Evolutionary conservation across 768 basidiomycete genomes (phyloP), one percentile per base, ranked within the genome.

Genomic region (Scleroderma bovista): DNA sequence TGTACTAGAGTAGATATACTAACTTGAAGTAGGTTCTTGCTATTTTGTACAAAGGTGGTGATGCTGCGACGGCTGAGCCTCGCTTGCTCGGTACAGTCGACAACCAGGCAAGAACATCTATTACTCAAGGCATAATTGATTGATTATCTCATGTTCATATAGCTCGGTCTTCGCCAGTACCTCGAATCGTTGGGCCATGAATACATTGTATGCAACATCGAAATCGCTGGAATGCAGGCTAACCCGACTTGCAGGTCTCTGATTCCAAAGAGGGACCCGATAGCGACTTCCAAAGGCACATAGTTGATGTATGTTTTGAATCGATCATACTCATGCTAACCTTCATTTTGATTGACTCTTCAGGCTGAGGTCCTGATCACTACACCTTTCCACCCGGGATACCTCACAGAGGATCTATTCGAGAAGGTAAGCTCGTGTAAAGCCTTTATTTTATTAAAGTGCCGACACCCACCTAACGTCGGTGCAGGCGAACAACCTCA

Each of bases 341-440:
- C 36, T 50, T 50, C 33, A 51, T 51, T 15, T 47, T 39, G 46
- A 44, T 47, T 49, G 33, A 47, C 26, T 9, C 26, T 29, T 49
- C 59, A 88, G 84, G 83, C 85, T 41, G 88, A 89, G 65, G 78
- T 89, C 50, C 65, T 88, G 61, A 89, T 88, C 64, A 88, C 88
- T 2, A 89, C 88, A 5, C 87, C 88, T 5, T 90, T 91, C 81
- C 88, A 91, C 66, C 88, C 88, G 49, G 88, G 83, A 56, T 91
- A 90, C 66, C 77, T 91, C 52, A 91, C 88, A 2, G 76, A 73
- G 33, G 86, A 87, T 0, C 72, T 89, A 48, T 61, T 89, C 52
- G 74, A 80, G 46, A 87, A 86, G 76, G 85, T 78, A 61, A 42
- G 65, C 36, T 26, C 16, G 9, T 9, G 24, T 33, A 24, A 15